phyloP scores from a whole-genome alignment of 2,329 filamentous ascomycete species.

The Curvularia verruculosa region DNA sequence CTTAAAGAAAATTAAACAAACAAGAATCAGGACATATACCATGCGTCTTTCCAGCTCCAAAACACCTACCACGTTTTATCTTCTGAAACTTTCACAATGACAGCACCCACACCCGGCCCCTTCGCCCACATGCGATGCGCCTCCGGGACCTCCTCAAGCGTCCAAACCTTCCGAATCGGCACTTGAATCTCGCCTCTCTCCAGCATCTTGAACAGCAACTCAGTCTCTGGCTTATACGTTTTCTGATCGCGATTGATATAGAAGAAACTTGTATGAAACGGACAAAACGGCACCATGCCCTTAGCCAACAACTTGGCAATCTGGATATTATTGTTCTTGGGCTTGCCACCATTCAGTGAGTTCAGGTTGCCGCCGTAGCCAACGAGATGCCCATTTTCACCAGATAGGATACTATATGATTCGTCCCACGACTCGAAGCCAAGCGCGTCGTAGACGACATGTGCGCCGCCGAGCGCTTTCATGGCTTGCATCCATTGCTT shows the following conservation, averaged over 20 bases:
- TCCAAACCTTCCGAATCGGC: slow-evolving; percentile 36
- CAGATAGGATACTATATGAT: slow-evolving; percentile 53
- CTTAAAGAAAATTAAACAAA: neutral
- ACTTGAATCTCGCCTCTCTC: slow-evolving; percentile 40
- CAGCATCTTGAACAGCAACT: neutral
- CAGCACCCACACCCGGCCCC: slow-evolving; percentile 32
- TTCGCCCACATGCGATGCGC: slow-evolving; percentile 36
- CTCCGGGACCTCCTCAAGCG: slow-evolving; percentile 36
- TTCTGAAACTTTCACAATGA: slow-evolving; percentile 29
- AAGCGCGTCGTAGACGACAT: slow-evolving; percentile 58
- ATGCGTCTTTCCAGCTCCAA: neutral
- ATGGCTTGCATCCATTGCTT: slow-evolving; percentile 58
- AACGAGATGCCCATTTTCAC: neutral
- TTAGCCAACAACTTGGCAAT: neutral
- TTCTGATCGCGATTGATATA: neutral
- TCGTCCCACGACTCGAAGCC: slow-evolving; percentile 60
- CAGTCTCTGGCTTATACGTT: neutral
- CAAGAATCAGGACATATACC: neutral
- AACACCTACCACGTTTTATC: neutral
- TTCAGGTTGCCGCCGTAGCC: neutral
- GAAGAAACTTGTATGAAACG: neutral
- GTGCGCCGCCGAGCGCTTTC: slow-evolving; percentile 54
- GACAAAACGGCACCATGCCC: neutral
- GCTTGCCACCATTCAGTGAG: neutral
- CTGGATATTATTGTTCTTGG: neutral